Evolutionary conservation across 495 filamentous ascomycete genomes (phyloP), one percentile per base, ranked within the genome.

Genomic region (Parathielavia appendiculata): DNA sequence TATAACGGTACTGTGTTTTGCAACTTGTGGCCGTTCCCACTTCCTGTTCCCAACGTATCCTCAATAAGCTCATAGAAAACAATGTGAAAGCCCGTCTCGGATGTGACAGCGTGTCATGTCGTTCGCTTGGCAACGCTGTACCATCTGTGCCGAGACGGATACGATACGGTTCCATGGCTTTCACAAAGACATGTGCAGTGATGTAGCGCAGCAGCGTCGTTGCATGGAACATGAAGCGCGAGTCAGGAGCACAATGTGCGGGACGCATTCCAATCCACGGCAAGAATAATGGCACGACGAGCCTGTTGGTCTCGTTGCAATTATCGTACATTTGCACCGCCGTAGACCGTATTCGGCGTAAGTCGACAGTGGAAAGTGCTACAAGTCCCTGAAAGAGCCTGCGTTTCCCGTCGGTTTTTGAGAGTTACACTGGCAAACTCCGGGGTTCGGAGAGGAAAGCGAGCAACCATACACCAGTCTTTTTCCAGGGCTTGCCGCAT

Each of bases 391-490:
- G 30, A 14, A 51, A 12, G 19, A 51, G 48, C 32, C 48, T 51
- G 9, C 22, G 32, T 11, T 16, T 17, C 1, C 14, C 36, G 32
- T 50, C 36, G 40, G 49, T 26, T 34, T 12, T 9, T 3, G 2
- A 9, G 19, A 11, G 10, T 6, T 23, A 19, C 32, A 10, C 6
- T 17, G 12, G 14, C 13, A 1, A 23, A 5, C 7, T 51, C n/a
- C 20, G 22, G 6, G 26, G 26, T 30, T 20, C n/a, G 1, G 1
- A 6, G 16, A 6, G 13, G 2, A 9, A 41, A 17, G 19, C 5
- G 43, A 30, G 26, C 26, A 30, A 30, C 26, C 50, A 9, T 52
- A 52, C 50, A 52, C 50, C 9, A 52, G 50, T 22, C 50, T 39
- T 7, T n/a, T 35, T 52, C 50, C 50, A 52, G 9, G 50, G 50